These are phyloP conservation scores for Venturia nashicola DNA, from an alignment of 2,329 filamentous ascomycete species.

Conservation along the genomic window DNA sequence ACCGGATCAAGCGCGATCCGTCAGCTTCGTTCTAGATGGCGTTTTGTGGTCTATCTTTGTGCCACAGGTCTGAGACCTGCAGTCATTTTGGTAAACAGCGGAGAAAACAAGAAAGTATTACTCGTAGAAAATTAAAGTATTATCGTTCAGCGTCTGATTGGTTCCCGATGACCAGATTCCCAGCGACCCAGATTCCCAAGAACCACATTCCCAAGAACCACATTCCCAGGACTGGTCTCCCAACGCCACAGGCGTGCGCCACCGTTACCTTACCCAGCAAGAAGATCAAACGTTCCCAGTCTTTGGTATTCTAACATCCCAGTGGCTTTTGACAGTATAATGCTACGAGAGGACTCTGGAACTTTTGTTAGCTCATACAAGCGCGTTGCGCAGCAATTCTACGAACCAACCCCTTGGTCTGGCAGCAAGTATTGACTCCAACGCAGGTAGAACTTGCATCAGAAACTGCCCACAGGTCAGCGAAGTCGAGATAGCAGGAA, in stretches of 20 bases:
- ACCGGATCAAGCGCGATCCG: background rate
- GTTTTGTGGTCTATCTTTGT: background rate
- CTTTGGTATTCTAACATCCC: background rate
- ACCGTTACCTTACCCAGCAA: no score
- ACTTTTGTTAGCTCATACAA: background rate
- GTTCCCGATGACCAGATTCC: background rate
- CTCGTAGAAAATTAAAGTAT: background rate
- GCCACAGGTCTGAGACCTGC: background rate
- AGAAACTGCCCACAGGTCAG: background rate
- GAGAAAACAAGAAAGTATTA: background rate
- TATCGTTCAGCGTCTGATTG: background rate
- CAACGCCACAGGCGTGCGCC: background rate
- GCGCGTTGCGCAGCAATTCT: background rate
- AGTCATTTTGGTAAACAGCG: background rate
- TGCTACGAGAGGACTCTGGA: background rate
- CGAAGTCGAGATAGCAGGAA: background rate
- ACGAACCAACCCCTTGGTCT: background rate
- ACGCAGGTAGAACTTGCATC: background rate
- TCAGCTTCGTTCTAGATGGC: background rate
- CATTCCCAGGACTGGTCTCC: background rate
- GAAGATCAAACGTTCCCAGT: background rate
- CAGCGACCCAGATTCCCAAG: no score
- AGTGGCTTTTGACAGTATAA: background rate
- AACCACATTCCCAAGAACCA: background rate
- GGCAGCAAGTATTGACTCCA: slow-evolving; percentile 4